Evolutionary conservation across 2,329 filamentous ascomycete genomes (phyloP), one percentile per base, ranked within the genome.

Genomic region (Arachnomyces sp.): DNA sequence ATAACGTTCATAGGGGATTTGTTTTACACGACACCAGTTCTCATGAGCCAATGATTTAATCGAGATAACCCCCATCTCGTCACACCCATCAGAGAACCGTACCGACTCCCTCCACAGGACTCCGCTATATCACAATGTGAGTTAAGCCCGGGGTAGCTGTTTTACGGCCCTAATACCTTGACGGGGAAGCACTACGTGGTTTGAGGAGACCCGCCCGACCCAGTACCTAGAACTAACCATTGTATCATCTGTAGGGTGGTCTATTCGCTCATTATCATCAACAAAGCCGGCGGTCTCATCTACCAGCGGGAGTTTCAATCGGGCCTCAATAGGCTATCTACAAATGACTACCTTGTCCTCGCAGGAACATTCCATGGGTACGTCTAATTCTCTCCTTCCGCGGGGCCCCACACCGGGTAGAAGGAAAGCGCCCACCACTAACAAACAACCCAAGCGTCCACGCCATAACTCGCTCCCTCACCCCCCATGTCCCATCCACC

Each of bases 341-440:
- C 86, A 52, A 98, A 98, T 62, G 92, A 98, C 72, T 94, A 93
- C 59, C 82, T 98, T 25, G 90, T 96, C 52, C 79, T 98, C 18
- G 92, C 92, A 5, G 92, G 92, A 43, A 98, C 92, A 39, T 98
- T 98, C 64, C 92, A 98, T 60, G 92, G 87, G 85, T 89, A 68
- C 47, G 66, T 55, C n/a, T 12, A 42, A 34, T 33, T 13, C n/a
- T 13, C n/a, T 34, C 30, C 15, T 14, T 8, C 39, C 30, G 12
- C n/a, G 36, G 31, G 15, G 13, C 17, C 4, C 17, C 25, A 28
- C 32, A 3, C 11, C 5, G 12, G 31, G 7, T 5, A 32, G 15
- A 14, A 12, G n/a, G 6, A 14, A 15, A n/a, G 14, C 20, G 33
- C 16, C 13, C 17, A 12, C 13, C 36, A 9, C 13, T 16, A 28